Evolutionary conservation across 2,329 filamentous ascomycete genomes (phyloP), one percentile per base, ranked within the genome.

Genomic region (Stromatinia cepivora): DNA sequence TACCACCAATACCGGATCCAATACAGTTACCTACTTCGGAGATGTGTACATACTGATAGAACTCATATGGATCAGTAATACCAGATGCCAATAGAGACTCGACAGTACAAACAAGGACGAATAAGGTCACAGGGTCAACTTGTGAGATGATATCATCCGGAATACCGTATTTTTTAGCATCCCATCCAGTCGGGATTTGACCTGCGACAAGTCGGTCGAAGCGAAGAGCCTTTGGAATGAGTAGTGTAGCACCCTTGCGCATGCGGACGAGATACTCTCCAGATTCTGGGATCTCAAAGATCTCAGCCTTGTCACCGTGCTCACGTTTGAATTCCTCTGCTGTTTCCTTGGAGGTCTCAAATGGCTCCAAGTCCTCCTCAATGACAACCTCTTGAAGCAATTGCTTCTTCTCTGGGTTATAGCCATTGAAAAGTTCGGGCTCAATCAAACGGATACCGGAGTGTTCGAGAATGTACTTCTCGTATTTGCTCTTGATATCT

Each of bases 31-130:
- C 95, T 65, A 99, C 92, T 79, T 99, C 92, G 10, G 95, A 98
- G 71, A 99, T 89, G 81, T 99, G 95, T 72, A 99, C 94, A 78
- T 99, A 99, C 85, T 98, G 94, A 88, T 99, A 99, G 84, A 99
- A 98, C 83, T 99, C 95, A 79, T 98, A 99, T 28, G 95, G 96
- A 79, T 99, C 96, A 36, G 95, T 98, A 80, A 99, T 94, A 89
- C 95, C 95, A 72, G 92, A 91, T 42, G 93, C 91, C 65, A 99
- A 86, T 10, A 99, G 89, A 70, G 94, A 90, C 81, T 99, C 96
- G 1, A 92, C 93, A 61, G 94, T 97, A 67, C 92, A 96, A 59
- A 98, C 94, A 58, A 99, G 90, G 42, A 98, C 92, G 79, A 92
- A 99, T 62, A 99, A 86, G 1, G 95, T 97, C 74, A 98, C 94